phyloP scores from a whole-genome alignment of 2,329 filamentous ascomycete genomes.

The Fonsecaea nubica region DNA sequence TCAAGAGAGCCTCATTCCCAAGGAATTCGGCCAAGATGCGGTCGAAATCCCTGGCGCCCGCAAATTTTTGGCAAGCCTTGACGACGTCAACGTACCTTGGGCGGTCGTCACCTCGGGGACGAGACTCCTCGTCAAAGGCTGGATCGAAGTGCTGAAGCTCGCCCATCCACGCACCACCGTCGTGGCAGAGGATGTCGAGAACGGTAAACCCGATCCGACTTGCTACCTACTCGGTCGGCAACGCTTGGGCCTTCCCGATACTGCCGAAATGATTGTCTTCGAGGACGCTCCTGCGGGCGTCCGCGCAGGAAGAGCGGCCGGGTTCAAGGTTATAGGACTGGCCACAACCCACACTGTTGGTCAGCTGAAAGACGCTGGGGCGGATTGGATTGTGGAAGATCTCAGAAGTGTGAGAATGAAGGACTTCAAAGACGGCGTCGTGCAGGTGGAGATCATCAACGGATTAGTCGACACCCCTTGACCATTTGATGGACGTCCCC shows the following conservation, averaged over 20 bases:
- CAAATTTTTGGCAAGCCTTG: slow-evolving; percentile 70
- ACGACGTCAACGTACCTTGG: slow-evolving; percentile 71
- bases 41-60: slow-evolving; percentile 85
- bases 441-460: slow-evolving; percentile 36
- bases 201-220: slow-evolving; percentile 77
- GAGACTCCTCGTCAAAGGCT: slow-evolving; percentile 69
- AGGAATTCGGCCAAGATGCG: slow-evolving; percentile 76
- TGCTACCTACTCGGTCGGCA: slow-evolving; percentile 74
- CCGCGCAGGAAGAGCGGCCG: slow-evolving; percentile 80
- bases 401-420: slow-evolving; percentile 73
- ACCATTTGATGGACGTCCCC: neutral
- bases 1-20: slow-evolving; percentile 79
- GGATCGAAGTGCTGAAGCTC: slow-evolving; percentile 71
- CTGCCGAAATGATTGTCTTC: slow-evolving; percentile 71
- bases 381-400: slow-evolving; percentile 86
- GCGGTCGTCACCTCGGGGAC: slow-evolving; percentile 82
- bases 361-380: slow-evolving; percentile 75
- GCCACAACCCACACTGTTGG: slow-evolving; percentile 80
- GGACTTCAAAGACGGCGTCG: slow-evolving; percentile 30
- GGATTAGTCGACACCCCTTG: slow-evolving; percentile 28
- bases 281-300: slow-evolving; percentile 92
- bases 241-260: slow-evolving; percentile 60
- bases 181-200: slow-evolving; percentile 75
- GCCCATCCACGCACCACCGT: slow-evolving; percentile 71
- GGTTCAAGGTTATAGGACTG: slow-evolving; percentile 82